Conservation (phyloP, 768 basidiomycete genomes). For the Gymnopilus dilepis region DNA sequence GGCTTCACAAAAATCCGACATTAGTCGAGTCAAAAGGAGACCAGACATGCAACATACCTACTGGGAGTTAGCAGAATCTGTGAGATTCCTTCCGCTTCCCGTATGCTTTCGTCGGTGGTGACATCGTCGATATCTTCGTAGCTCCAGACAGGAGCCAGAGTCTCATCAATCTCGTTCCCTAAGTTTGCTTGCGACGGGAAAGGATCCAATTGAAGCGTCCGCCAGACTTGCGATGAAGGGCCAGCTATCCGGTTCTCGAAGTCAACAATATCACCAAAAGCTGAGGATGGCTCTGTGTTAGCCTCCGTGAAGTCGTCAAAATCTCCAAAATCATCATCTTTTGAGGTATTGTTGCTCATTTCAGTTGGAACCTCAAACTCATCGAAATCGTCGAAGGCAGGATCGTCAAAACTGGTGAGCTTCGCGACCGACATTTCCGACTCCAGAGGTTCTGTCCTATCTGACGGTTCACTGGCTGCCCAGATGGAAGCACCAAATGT, state of each 20-base stretch:
- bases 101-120: constrained; percentile 72
- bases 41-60: constrained; percentile 55
- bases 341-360: constrained; percentile 45
- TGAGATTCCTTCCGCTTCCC: constrained; percentile 79
- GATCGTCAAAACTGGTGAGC: constrained; percentile 36
- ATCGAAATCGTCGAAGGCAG: constrained; percentile 53
- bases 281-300: constrained; percentile 32
- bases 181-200: constrained; percentile 62
- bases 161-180: constrained; percentile 63
- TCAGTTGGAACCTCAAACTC: constrained; percentile 60
- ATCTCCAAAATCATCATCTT: constrained; percentile 84
- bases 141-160: constrained; percentile 72
- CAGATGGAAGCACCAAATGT: constrained; percentile 77
- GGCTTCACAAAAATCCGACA: constrained; percentile 50
- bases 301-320: constrained; percentile 88
- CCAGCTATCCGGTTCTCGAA: constrained; percentile 49
- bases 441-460: constrained; percentile 31
- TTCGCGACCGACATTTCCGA: constrained; percentile 26
- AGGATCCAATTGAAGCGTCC: constrained; percentile 68
- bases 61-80: constrained; percentile 79
- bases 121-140: constrained; percentile 52
- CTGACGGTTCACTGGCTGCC: constrained; percentile 52
- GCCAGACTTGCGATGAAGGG: constrained; percentile 57
- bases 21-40: constrained; percentile 7
- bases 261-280: constrained; percentile 40